Percentiles rank a stretch among this genome's conserved stretches.
Conservation (phyloP, 352 stramenopile genomes). For the Phytophthora syringae region DNA sequence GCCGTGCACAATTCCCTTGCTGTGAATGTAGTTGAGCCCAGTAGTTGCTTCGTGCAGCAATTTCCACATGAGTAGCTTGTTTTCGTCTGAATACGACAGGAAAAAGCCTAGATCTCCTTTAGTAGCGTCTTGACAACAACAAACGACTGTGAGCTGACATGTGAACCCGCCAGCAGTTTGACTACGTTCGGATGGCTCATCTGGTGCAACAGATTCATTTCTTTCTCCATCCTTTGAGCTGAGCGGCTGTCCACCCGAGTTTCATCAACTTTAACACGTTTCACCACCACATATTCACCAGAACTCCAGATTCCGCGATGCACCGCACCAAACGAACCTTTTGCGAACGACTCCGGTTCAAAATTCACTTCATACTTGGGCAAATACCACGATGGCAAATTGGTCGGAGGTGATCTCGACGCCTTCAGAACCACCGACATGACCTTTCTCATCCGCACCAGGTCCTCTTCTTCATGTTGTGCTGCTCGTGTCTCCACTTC, state of each 20-base stretch:
- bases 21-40: constrained; percentile 42
- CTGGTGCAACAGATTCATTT: constrained; percentile 10
- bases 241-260: background rate
- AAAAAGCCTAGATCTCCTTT: constrained; percentile 26
- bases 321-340: constrained; percentile 23
- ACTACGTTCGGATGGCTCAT: constrained; percentile 41
- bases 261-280: constrained; percentile 20
- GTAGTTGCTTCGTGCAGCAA: constrained; percentile 34
- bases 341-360: constrained; percentile 3
- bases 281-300: constrained; percentile 35
- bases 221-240: background rate
- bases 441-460: background rate
- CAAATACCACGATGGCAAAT: background rate
- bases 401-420: background rate
- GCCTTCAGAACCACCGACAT: background rate
- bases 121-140: constrained; percentile 30
- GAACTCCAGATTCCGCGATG: constrained; percentile 9
- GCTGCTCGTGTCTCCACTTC: no score
- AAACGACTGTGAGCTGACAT: constrained; percentile 29
- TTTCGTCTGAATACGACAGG: background rate
- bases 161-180: constrained; percentile 34
- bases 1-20: constrained; percentile 6
- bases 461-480: background rate
- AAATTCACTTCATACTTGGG: constrained; percentile 11
- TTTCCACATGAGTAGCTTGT: constrained; percentile 22